Base-by-base conservation (phyloP, 768 basidiomycete genomes). In the Auricularia heimuer region DNA sequence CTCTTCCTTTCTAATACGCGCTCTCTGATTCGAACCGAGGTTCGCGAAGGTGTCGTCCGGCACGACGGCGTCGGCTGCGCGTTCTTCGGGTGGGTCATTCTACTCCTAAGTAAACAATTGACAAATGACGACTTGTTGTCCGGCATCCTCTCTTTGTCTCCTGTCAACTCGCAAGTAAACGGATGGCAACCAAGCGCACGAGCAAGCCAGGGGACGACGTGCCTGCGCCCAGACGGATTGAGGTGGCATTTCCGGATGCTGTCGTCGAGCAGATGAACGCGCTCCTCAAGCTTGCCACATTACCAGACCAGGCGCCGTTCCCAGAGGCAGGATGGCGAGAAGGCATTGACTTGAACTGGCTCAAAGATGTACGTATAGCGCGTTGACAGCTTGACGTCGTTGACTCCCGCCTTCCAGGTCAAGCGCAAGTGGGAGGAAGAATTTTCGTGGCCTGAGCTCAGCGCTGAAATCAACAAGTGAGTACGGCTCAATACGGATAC, bases 341-440 rank as follows among this genome's bases (percentile, higher is more conserved):
- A 16, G 67, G 67, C 11, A 63, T 68, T 42, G 61, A 68, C 47
- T 37, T 63, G 29, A 18, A 36, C 45, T 64, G 42, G 36, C 65
- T 68, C 18, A 24, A 51, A 18, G 47, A 18, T 6, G 47, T 51
- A 18, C 47, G 47, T 21, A 18, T 18, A 29, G 47, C 21, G 6
- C 3, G 47, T 51, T 4, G 10, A 14, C 39, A 8, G 39, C 39
- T 51, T 8, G 2, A 14, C 18, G 47, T 21, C 6, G 18, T 18
- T 51, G 16, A 16, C 47, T 51, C 16, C 47, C 47, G 14, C 16
- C 10, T 51, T 18, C 42, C 39, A 65, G 62, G 29, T 68, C 7
- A 68, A 68, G 56, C 54, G 36, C 10, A 21, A 36, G 42, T 61
- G 66, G 34, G 65, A 66, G 63, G 47, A 68, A 33, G 63, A 63